phyloP scores from a whole-genome alignment of 2,329 filamentous ascomycete genomes.

The Penicillium paneum region DNA sequence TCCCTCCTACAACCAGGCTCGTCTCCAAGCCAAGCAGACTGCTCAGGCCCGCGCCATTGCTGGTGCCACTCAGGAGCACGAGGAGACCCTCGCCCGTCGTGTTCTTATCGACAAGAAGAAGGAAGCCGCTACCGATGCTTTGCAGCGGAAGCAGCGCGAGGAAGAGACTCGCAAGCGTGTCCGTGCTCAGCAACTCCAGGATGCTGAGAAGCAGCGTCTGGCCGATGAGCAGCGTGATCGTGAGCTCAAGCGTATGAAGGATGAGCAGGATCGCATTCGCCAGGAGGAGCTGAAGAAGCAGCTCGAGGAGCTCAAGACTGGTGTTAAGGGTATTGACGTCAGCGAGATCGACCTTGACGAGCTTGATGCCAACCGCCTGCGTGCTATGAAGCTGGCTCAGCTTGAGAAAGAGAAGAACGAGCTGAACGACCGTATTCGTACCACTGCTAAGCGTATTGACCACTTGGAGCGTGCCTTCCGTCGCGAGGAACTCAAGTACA shows the following conservation, averaged over 20 bases:
- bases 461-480: conserved; percentile 96
- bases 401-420: conserved; percentile 98
- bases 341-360: conserved; percentile 72
- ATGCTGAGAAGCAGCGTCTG: conserved; percentile 84
- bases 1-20: conserved; percentile 77
- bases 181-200: conserved; percentile 80
- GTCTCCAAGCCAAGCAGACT: conserved; percentile 72
- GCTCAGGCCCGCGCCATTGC: conserved; percentile 78
- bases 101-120: conserved; percentile 95
- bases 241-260: conserved; percentile 78
- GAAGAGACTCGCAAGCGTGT: conserved; percentile 84
- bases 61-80: conserved; percentile 88
- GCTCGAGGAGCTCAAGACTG: conserved; percentile 85
- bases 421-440: conserved; percentile 82
- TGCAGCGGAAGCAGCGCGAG: conserved; percentile 87
- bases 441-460: conserved; percentile 93
- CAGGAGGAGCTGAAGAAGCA: conserved; percentile 93
- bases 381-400: conserved; percentile 90
- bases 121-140: conserved; percentile 84
- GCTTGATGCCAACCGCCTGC: conserved; percentile 83
- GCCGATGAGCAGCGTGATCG: conserved; percentile 91
- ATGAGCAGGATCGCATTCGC: conserved; percentile 83
- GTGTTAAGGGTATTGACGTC: conserved; percentile 75
- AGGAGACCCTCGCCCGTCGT: conserved; percentile 78
- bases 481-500: conserved; percentile 90